Percentiles rank a stretch among this genome's conserved stretches.
Conservation (phyloP, 352 stramenopile genomes). For the Globisporangium cylindrosporum region DNA sequence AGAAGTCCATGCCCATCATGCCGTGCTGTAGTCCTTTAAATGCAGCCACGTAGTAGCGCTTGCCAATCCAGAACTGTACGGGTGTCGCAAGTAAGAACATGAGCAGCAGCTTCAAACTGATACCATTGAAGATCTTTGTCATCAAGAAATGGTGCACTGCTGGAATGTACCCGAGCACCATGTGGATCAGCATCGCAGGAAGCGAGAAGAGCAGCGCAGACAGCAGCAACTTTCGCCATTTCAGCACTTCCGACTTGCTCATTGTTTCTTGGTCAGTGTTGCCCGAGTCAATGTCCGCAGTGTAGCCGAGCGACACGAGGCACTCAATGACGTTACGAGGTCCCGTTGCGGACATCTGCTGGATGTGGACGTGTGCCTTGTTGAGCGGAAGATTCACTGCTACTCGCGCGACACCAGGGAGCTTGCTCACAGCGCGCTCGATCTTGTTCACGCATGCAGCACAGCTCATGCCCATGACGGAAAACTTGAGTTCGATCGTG, state of each 20-base stretch:
- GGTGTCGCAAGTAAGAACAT: constrained; percentile 82
- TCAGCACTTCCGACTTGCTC: constrained; percentile 68
- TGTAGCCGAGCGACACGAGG: constrained; percentile 65
- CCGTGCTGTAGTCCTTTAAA: constrained; percentile 82
- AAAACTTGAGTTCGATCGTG: constrained; percentile 80
- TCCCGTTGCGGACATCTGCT: constrained; percentile 73
- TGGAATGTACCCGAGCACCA: constrained; percentile 83
- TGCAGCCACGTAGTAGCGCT: constrained; percentile 78
- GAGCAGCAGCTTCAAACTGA: constrained; percentile 79
- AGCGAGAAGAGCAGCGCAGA: constrained; percentile 83
- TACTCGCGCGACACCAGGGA: constrained; percentile 75
- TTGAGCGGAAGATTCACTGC: constrained; percentile 58
- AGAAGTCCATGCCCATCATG: constrained; percentile 89
- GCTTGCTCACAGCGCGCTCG: constrained; percentile 53
- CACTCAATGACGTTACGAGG: constrained; percentile 70
- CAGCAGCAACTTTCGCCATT: constrained; percentile 72
- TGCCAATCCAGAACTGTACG: constrained; percentile 80
- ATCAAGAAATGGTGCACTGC: constrained; percentile 63
- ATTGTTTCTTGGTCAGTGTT: constrained; percentile 59
- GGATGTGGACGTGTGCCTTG: constrained; percentile 75
- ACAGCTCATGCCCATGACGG: constrained; percentile 63
- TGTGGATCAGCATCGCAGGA: constrained; percentile 83
- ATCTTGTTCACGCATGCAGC: constrained; percentile 65
- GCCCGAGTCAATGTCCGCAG: constrained; percentile 46
- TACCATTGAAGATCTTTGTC: constrained; percentile 68